phyloP scores from a whole-genome alignment of 2,329 filamentous ascomycete genomes.

The Cercospora zeina region DNA sequence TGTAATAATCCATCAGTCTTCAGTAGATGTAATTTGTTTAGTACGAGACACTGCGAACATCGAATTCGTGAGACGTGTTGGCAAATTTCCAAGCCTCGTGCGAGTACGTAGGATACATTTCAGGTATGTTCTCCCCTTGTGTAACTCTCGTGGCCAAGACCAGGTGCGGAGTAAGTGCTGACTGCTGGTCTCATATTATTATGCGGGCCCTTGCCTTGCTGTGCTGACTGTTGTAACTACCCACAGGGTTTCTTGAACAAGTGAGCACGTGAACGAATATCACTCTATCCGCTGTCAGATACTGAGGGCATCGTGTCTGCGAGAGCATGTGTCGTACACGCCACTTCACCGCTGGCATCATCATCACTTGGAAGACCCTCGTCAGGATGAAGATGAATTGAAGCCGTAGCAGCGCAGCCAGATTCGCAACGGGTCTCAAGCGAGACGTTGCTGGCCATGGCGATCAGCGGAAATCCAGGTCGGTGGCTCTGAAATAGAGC shows the following conservation, averaged over 20 bases:
- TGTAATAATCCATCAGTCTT: not conserved
- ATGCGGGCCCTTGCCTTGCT: not conserved
- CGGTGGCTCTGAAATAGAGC: not conserved
- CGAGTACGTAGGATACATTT: not conserved
- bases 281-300: too few relatives aligned
- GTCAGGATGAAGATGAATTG: too few relatives aligned
- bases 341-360: too few relatives aligned
- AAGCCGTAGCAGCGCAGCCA: not conserved
- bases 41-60: not conserved
- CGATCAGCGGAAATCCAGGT: not conserved
- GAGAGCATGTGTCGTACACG: too few relatives aligned
- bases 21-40: not conserved
- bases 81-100: not conserved
- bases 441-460: not conserved
- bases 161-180: not conserved
- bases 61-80: not conserved
- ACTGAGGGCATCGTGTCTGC: too few relatives aligned
- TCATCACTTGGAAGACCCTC: too few relatives aligned
- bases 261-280: too few relatives aligned
- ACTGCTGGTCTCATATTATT: not conserved
- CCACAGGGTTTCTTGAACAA: too few relatives aligned
- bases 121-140: not conserved
- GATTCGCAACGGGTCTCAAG: not conserved
- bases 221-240: not conserved
- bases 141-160: not conserved